Evolutionary conservation across 345 rosid species (phyloP).

Genomic region (Rhizophora apiculata): DNA sequence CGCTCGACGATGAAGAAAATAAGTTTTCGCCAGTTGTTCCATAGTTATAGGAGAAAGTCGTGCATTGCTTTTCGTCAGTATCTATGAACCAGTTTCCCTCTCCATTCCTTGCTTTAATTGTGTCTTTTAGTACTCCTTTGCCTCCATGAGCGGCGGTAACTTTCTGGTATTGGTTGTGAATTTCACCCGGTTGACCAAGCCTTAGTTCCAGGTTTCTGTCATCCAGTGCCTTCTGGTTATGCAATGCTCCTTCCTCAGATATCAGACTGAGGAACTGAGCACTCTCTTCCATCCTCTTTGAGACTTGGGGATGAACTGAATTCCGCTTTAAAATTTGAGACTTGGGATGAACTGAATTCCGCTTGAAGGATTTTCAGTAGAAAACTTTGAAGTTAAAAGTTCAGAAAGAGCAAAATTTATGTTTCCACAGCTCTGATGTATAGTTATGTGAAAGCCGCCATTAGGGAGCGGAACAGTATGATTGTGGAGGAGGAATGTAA

Average conservation of each 20-base stretch:
- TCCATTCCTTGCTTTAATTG: constrained; percentile 40
- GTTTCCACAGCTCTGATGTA: too few relatives aligned
- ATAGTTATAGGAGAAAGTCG: neutral
- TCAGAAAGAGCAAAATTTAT: too few relatives aligned
- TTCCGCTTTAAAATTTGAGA: constrained; percentile 32
- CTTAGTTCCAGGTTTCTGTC: constrained; percentile 87
- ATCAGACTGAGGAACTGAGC: constrained; percentile 58
- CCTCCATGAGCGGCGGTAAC: constrained; percentile 16
- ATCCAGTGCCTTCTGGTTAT: constrained; percentile 33
- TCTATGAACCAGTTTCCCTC: neutral
- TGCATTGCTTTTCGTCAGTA: constrained; percentile 4
- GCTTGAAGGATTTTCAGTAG: constrained; percentile 38
- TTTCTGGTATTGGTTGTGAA: constrained; percentile 8
- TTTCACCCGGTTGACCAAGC: constrained; percentile 92
- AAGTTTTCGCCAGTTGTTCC: neutral
- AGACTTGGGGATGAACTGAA: constrained; percentile 34
- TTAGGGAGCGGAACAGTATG: neutral
- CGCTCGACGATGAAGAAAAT: constrained; percentile 5
- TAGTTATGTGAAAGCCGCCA: neutral
- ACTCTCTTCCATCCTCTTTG: constrained; percentile 37
- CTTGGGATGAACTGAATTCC: constrained; percentile 37
- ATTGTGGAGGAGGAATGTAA: too few relatives aligned
- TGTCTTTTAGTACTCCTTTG: constrained; percentile 29
- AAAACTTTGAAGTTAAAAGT: neutral
- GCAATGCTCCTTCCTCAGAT: constrained; percentile 49